Evolutionary conservation across 2,329 filamentous ascomycete genomes (phyloP).

Genomic region (Claviceps sp.): DNA sequence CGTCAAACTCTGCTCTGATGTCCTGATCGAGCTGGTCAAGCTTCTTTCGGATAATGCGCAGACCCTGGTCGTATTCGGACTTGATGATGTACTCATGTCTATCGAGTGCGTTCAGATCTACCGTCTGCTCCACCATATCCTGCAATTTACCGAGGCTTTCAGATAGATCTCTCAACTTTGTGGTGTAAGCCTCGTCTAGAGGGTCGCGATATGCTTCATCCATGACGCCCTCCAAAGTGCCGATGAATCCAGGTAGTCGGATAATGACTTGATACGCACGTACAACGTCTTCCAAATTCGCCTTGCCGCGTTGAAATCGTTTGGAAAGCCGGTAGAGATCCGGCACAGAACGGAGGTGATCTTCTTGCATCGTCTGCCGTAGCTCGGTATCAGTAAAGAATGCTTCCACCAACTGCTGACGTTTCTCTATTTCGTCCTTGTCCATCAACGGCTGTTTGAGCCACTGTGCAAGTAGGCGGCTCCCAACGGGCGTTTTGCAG

Average conservation of each 20-base stretch:
- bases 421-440: constrained; percentile 72
- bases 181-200: constrained; percentile 75
- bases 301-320: constrained; percentile 83
- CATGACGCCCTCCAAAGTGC: constrained; percentile 83
- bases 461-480: constrained; percentile 85
- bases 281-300: constrained; percentile 90
- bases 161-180: constrained; percentile 62
- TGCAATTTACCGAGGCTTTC: constrained; percentile 74
- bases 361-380: constrained; percentile 90
- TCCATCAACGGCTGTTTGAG: constrained; percentile 95
- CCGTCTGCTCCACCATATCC: constrained; percentile 97
- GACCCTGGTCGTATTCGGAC: constrained; percentile 84
- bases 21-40: constrained; percentile 71
- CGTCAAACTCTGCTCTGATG: constrained; percentile 70
- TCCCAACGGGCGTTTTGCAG: constrained; percentile 92
- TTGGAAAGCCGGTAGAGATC: constrained; percentile 90
- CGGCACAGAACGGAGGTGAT: constrained; percentile 82
- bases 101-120: constrained; percentile 88
- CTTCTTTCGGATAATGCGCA: constrained; percentile 80
- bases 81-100: constrained; percentile 99
- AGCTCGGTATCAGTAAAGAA: constrained; percentile 90
- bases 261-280: constrained; percentile 91
- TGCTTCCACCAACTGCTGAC: constrained; percentile 88
- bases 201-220: constrained; percentile 85
- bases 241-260: constrained; percentile 77